A percentile compares a stretch with the other conserved stretches of the same genome.
phyloP scores from a whole-genome alignment of 108 stramenopile genomes.

The Nitzschia sp. region DNA sequence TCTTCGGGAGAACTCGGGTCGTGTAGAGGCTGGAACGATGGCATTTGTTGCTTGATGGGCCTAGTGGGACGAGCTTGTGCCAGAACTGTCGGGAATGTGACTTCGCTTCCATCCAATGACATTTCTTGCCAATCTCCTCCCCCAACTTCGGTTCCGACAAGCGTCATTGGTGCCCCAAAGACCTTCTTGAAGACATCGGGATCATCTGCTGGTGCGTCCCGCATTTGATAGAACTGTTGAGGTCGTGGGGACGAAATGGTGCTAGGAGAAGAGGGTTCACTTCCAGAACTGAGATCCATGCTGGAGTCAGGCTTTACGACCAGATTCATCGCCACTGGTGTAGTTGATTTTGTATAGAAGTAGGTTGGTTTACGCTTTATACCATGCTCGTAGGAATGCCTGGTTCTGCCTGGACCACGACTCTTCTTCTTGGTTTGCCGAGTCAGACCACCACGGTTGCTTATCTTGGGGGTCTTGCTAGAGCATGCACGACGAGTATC shows the following conservation, averaged over 20 bases:
- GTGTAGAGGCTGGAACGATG: background rate
- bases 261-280: background rate
- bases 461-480: constrained; percentile 31
- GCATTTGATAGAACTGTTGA: background rate
- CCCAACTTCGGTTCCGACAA: constrained; percentile 6
- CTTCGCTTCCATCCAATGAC: constrained; percentile 4
- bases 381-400: too few species aligned
- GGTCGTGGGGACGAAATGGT: background rate
- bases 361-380: too few species aligned
- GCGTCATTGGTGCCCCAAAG: background rate
- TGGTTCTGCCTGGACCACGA: too few species aligned
- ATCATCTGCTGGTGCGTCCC: constrained; percentile 8
- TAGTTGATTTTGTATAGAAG: too few species aligned
- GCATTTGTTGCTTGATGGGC: background rate
- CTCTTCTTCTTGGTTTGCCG: background rate
- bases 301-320: too few species aligned
- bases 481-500: too few species aligned
- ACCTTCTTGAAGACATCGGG: constrained; percentile 3
- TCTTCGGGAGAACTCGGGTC: constrained; percentile 9
- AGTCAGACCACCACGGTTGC: constrained; percentile 19
- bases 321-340: too few species aligned
- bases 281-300: too few species aligned
- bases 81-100: background rate
- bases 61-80: too few species aligned
- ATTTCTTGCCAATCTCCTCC: background rate